Evolutionary conservation across 495 filamentous ascomycete genomes (phyloP).

Genomic region (Xylaria castorea): DNA sequence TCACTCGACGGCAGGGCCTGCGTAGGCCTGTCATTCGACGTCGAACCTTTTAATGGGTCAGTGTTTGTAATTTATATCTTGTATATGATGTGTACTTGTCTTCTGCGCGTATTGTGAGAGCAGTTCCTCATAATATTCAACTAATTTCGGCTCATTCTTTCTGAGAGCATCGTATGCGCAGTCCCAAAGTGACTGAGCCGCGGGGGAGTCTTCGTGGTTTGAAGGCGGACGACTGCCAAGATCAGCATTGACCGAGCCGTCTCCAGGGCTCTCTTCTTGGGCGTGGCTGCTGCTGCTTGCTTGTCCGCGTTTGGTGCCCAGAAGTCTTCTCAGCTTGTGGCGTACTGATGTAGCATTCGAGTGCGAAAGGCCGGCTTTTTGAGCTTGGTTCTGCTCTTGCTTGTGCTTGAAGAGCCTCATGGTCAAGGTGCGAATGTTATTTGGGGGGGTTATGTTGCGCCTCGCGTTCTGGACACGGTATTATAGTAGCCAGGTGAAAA

Average conservation of each 20-base stretch:
- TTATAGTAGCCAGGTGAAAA: not conserved
- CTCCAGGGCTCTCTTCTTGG: not conserved
- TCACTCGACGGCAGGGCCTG: not conserved
- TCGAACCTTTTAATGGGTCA: not conserved
- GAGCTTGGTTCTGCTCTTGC: not conserved
- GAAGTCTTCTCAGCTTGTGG: not conserved
- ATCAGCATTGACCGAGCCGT: not conserved
- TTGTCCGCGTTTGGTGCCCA: not conserved
- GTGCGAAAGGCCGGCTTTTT: not conserved
- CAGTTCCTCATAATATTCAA: slow-evolving; percentile 36
- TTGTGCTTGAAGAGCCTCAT: not conserved
- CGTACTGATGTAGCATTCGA: not conserved
- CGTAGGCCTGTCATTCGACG: not conserved
- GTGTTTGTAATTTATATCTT: not conserved
- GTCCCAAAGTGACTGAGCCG: slow-evolving; percentile 32
- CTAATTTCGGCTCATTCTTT: slow-evolving; percentile 16
- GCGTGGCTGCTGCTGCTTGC: not conserved
- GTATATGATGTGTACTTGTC: not conserved
- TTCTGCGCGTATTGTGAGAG: slow-evolving; percentile 11
- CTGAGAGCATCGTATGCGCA: slow-evolving; percentile 31
- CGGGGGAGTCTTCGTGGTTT: not conserved
- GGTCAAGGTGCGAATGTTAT: not conserved
- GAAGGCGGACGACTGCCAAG: not conserved
- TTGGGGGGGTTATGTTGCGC: no score
- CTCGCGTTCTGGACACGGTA: no score